These are phyloP conservation scores for Podila minutissima DNA, from an alignment of 192 early-diverging fungal genomes.

Conservation along the genomic window DNA sequence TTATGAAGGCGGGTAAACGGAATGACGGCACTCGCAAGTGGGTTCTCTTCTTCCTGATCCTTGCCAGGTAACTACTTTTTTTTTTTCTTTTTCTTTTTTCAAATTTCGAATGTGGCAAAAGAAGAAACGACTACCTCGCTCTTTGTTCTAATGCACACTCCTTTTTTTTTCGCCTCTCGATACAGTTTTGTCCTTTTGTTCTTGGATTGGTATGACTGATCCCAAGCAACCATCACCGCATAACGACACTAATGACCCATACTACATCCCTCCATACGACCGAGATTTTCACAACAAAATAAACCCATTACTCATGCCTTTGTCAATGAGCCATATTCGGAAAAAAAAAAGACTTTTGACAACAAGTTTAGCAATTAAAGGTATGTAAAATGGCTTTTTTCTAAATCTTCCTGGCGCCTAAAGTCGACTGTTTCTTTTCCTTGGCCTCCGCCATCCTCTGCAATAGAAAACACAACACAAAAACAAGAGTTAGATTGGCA, in stretches of 20 bases:
- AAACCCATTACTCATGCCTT: too few relatives aligned
- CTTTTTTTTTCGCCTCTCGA: neutral
- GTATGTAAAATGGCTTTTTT: neutral
- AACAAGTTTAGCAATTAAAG: neutral
- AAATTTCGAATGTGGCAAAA: neutral
- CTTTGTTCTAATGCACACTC: neutral
- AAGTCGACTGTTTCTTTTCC: constrained; percentile 48
- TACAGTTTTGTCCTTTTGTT: constrained; percentile 75
- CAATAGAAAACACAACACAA: too few relatives aligned
- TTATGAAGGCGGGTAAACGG: constrained; percentile 70
- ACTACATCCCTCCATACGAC: too few relatives aligned
- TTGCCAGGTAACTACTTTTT: constrained; percentile 60
- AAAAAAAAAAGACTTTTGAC: too few relatives aligned
- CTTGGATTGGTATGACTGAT: constrained; percentile 81
- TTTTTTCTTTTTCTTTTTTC: too few relatives aligned
- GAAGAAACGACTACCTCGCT: neutral
- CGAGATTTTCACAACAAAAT: too few relatives aligned
- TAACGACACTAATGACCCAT: neutral
- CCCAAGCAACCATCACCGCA: neutral
- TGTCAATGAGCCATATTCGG: too few relatives aligned
- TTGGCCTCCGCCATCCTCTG: constrained; percentile 56
- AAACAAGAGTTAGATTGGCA: too few relatives aligned
- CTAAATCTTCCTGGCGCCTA: constrained; percentile 62
- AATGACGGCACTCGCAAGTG: constrained; percentile 77
- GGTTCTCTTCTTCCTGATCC: constrained; percentile 75